Evolutionary conservation across 768 basidiomycete species (phyloP).

Genomic region (Amanita rimosa): DNA sequence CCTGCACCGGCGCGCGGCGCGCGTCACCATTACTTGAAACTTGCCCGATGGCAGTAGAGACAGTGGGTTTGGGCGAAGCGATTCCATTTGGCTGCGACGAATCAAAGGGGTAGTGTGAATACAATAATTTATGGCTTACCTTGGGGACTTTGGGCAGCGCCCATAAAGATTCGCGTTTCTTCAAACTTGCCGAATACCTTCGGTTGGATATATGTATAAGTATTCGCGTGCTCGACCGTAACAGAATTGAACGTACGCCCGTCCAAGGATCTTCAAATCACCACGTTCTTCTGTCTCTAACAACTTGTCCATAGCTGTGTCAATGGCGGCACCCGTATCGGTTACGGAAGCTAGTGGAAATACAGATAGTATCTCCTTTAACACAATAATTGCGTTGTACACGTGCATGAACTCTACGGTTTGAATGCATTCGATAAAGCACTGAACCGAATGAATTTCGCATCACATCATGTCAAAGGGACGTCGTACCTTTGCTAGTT

Average conservation of each 20-base stretch:
- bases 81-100: slow-evolving; percentile 17
- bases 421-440: slow-evolving; percentile 69
- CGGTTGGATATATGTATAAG: slow-evolving; percentile 4
- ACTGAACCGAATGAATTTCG: slow-evolving; percentile 28
- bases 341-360: slow-evolving; percentile 66
- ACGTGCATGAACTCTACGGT: slow-evolving; percentile 95
- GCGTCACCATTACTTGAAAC: slow-evolving; percentile 14
- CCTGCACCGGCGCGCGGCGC: slow-evolving; percentile 24
- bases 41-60: neutral
- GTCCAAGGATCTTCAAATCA: slow-evolving; percentile 73
- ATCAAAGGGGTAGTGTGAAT: neutral
- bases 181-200: slow-evolving; percentile 67
- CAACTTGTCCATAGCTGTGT: slow-evolving; percentile 52
- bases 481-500: slow-evolving; percentile 47
- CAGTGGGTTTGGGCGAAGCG: slow-evolving; percentile 20
- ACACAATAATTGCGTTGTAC: slow-evolving; percentile 90
- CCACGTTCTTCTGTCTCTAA: slow-evolving; percentile 69
- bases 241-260: slow-evolving; percentile 40
- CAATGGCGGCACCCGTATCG: slow-evolving; percentile 42
- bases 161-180: slow-evolving; percentile 61
- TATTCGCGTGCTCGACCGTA: neutral
- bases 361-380: slow-evolving; percentile 83
- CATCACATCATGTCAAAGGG: neutral
- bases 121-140: slow-evolving; percentile 11
- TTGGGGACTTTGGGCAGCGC: slow-evolving; percentile 19